Evolutionary conservation across 1,284 basidiomycete genomes (phyloP).

Genomic region (Clitocybe nebularis): DNA sequence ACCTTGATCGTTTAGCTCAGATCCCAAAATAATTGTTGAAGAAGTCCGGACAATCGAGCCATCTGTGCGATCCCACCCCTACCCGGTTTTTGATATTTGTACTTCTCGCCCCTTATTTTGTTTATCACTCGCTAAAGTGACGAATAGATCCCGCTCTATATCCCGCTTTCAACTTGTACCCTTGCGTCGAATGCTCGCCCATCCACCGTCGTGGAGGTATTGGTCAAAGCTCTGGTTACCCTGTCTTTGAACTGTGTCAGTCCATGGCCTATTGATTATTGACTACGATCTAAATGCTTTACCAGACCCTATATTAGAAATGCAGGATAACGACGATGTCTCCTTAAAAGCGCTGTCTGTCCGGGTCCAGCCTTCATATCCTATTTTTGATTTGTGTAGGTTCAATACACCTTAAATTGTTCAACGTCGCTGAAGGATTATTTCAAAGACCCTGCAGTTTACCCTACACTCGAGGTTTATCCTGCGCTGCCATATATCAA

Average conservation of each 20-base stretch:
- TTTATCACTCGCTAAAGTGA: not conserved
- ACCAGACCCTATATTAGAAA: too few relatives aligned
- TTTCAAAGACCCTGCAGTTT: conserved; percentile 27
- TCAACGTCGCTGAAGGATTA: too few relatives aligned
- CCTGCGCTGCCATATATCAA: conserved; percentile 10
- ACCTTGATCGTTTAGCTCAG: too few relatives aligned
- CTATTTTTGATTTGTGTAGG: conserved; percentile 24
- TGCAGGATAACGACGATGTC: too few relatives aligned
- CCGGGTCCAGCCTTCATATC: conserved; percentile 16
- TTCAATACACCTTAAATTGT: conserved; percentile 1
- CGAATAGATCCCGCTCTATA: not conserved
- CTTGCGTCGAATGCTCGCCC: not conserved
- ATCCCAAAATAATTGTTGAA: not conserved
- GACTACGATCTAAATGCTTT: too few relatives aligned
- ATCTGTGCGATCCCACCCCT: not conserved
- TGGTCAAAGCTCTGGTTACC: too few relatives aligned
- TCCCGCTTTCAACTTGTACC: not conserved
- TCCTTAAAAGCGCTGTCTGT: conserved; percentile 1
- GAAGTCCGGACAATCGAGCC: not conserved
- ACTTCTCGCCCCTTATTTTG: not conserved
- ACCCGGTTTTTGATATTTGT: not conserved
- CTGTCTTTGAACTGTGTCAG: too few relatives aligned
- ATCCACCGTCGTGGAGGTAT: too few relatives aligned
- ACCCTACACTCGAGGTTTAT: conserved; percentile 34
- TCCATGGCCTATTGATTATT: too few relatives aligned